Evolutionary conservation across 139 green algal species (phyloP).

Genomic region (Volvox reticuliferus): DNA sequence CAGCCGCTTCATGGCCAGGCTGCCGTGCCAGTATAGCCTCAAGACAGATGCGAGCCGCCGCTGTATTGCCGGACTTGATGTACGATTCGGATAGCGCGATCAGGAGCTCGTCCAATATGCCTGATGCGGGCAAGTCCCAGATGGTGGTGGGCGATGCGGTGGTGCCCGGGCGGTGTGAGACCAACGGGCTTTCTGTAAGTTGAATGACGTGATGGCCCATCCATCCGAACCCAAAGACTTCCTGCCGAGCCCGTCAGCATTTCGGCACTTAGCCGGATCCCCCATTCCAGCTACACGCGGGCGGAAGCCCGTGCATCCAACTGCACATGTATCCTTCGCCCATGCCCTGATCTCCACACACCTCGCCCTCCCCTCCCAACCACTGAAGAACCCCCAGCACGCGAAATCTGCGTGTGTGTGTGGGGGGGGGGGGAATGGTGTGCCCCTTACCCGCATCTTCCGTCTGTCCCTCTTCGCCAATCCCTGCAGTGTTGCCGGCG

Average conservation of each 20-base stretch:
- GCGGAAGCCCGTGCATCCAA: not conserved
- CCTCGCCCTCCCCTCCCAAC: not conserved
- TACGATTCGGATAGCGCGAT: conserved; percentile 28
- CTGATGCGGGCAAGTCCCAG: not conserved
- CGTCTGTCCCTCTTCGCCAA: not conserved
- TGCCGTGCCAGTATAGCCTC: not conserved
- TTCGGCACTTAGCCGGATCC: no score
- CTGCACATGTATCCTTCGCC: not conserved
- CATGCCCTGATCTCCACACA: not conserved
- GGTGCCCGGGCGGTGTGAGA: not conserved
- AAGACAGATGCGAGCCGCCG: conserved; percentile 21
- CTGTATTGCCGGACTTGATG: not conserved
- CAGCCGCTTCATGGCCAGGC: not conserved
- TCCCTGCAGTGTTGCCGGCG: not conserved
- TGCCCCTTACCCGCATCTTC: not conserved
- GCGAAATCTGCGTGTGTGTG: not conserved
- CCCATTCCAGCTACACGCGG: no score
- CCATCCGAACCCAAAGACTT: no score
- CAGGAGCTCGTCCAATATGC: not conserved
- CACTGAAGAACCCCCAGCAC: not conserved
- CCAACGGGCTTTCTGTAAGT: not conserved
- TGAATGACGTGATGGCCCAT: not conserved
- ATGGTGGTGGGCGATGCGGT: not conserved
- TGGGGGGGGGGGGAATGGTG: not conserved
- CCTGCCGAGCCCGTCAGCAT: no score